Percentiles rank a stretch among this genome's conserved stretches.
Evolutionary conservation across 2,329 filamentous ascomycete genomes (phyloP).

Genomic region (Hortaea werneckii): DNA sequence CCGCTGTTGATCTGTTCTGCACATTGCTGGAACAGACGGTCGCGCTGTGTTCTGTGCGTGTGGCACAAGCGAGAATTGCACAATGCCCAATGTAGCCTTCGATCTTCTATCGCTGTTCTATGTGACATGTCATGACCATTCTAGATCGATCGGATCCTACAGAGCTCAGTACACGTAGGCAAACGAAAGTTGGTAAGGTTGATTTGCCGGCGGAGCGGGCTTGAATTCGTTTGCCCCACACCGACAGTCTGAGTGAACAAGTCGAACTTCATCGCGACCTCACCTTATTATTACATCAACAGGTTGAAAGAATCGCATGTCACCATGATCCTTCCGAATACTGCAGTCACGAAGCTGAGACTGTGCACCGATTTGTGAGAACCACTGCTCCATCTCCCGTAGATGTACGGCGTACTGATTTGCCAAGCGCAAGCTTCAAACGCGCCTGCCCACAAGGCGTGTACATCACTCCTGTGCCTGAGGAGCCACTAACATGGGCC

Average conservation of each 20-base stretch:
- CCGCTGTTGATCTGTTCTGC: too few species aligned
- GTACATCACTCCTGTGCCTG: constrained; percentile 74
- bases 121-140: too few species aligned
- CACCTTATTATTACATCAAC: neutral
- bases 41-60: too few species aligned
- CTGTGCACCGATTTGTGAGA: constrained; percentile 69
- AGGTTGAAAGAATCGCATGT: neutral
- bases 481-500: constrained; percentile 72
- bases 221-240: neutral
- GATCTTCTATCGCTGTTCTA: too few species aligned
- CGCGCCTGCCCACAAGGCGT: constrained; percentile 73
- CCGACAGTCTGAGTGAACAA: too few species aligned
- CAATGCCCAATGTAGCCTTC: too few species aligned
- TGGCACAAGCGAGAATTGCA: too few species aligned
- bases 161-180: too few species aligned
- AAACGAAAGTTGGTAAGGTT: too few species aligned
- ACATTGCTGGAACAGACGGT: too few species aligned
- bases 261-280: neutral
- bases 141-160: too few species aligned
- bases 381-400: neutral
- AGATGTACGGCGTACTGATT: constrained; percentile 2
- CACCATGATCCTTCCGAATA: constrained; percentile 11
- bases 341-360: constrained; percentile 57
- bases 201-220: too few species aligned
- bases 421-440: constrained; percentile 18